A percentile compares a stretch with the other conserved stretches of the same genome.
Evolutionary conservation across 2,329 filamentous ascomycete genomes (phyloP).

Genomic region (Cercospora sp.): DNA sequence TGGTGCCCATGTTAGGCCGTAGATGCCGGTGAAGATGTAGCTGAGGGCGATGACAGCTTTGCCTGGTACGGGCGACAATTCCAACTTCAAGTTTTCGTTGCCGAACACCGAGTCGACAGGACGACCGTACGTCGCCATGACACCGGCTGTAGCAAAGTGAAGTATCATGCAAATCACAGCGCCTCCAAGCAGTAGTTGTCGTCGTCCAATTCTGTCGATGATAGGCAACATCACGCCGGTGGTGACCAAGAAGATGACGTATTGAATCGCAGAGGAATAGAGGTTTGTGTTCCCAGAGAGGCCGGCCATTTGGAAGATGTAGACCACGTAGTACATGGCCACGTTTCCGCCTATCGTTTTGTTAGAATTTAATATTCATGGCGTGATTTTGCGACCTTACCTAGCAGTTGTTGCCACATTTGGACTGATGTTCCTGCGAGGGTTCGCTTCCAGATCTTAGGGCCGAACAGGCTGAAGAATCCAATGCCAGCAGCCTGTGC

Average conservation of each 20-base stretch:
- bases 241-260: slow-evolving; percentile 46
- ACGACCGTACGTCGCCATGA: slow-evolving; percentile 46
- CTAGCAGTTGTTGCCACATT: slow-evolving; percentile 56
- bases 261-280: slow-evolving; percentile 43
- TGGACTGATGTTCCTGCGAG: slow-evolving; percentile 58
- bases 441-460: slow-evolving; percentile 59
- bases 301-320: slow-evolving; percentile 61
- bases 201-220: slow-evolving; percentile 43
- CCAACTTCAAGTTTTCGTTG: slow-evolving; percentile 54
- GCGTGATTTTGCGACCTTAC: neutral
- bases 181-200: slow-evolving; percentile 45
- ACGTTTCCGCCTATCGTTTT: slow-evolving; percentile 28
- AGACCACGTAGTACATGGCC: slow-evolving; percentile 54
- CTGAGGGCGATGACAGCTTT: slow-evolving; percentile 65
- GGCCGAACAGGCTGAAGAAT: slow-evolving; percentile 48
- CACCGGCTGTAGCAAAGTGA: slow-evolving; percentile 51
- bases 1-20: slow-evolving; percentile 62
- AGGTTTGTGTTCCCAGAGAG: slow-evolving; percentile 54
- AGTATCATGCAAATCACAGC: slow-evolving; percentile 47
- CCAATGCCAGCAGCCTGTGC: slow-evolving; percentile 43
- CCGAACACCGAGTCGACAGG: slow-evolving; percentile 46
- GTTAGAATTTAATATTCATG: neutral
- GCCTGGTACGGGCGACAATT: slow-evolving; percentile 53
- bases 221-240: slow-evolving; percentile 43
- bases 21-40: slow-evolving; percentile 64